Conservation (phyloP, 2,329 filamentous ascomycete species). For the Raffaelea deltoideospora region DNA sequence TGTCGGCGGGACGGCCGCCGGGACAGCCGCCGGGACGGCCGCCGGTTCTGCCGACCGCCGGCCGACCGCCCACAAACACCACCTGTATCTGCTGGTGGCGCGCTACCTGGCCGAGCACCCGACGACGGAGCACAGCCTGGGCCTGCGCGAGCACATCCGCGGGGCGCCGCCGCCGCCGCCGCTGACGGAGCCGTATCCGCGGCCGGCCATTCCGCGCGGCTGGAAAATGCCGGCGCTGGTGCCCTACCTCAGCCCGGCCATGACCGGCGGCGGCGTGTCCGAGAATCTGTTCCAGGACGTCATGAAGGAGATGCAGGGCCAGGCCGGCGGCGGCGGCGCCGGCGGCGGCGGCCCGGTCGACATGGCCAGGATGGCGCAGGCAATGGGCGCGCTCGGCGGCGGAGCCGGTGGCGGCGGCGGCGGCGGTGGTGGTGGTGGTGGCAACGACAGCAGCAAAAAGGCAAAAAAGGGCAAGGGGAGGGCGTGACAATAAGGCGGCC, state of each 20-base stretch:
- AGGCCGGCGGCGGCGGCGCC: slow-evolving; percentile 20
- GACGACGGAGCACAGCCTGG: slow-evolving; percentile 51
- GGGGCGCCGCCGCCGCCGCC: slow-evolving; percentile 54
- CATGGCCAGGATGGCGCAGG: slow-evolving; percentile 4
- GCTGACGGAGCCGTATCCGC: slow-evolving; percentile 51
- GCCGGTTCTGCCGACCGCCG: no score
- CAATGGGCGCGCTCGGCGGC: slow-evolving; percentile 9
- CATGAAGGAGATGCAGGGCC: slow-evolving; percentile 74
- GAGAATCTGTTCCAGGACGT: slow-evolving; percentile 95
- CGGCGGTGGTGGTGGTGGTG: slow-evolving; percentile 10
- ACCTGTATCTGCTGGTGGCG: slow-evolving; percentile 71
- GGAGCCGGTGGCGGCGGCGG: slow-evolving; percentile 15
- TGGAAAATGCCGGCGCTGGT: slow-evolving; percentile 82
- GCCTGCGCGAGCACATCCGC: slow-evolving; percentile 56
- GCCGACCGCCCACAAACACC: slow-evolving; percentile 60
- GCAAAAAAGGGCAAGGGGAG: slow-evolving; percentile 16
- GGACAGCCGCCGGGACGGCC: slow-evolving; percentile 16
- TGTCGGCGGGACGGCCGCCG: no score
- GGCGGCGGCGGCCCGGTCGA: slow-evolving; percentile 15
- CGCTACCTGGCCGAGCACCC: slow-evolving; percentile 64
- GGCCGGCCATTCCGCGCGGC: slow-evolving; percentile 63
- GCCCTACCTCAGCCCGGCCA: slow-evolving; percentile 74
- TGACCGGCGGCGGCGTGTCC: slow-evolving; percentile 83
- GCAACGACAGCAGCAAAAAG: slow-evolving; percentile 6
- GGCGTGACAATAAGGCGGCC: no score